phyloP scores from a whole-genome alignment of 208 protist species.

The Cochliopodium minus region DNA sequence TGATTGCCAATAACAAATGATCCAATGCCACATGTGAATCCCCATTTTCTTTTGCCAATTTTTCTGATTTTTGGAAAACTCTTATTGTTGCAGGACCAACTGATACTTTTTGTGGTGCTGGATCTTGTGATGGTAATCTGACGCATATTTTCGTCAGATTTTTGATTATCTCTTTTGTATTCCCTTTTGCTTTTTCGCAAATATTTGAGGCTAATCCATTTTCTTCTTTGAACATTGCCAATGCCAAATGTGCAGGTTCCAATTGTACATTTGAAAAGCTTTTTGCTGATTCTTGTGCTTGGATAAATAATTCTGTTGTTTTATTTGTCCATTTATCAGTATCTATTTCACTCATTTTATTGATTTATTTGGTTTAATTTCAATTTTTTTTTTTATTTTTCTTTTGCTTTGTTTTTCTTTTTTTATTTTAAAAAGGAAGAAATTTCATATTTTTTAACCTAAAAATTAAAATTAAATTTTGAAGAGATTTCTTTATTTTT shows the following conservation, averaged over 20 bases:
- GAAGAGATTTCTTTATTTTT: no score
- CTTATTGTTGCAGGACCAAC: not conserved
- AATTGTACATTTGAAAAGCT: not conserved
- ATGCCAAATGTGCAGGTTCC: conserved; percentile 7
- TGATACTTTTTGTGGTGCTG: not conserved
- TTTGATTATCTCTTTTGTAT: not conserved
- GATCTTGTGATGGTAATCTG: not conserved
- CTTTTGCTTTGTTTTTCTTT: no score
- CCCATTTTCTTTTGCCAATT: not conserved
- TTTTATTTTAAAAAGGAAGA: no score
- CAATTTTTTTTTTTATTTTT: no score
- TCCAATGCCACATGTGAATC: conserved; percentile 8
- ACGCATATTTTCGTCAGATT: not conserved
- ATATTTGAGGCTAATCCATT: not conserved
- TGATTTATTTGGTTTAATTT: not conserved
- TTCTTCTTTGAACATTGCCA: conserved; percentile 2
- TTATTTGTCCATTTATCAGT: not conserved
- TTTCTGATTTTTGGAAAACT: not conserved
- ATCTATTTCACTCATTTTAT: not conserved
- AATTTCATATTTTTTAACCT: no score
- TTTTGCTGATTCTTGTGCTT: not conserved
- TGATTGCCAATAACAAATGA: conserved; percentile 8
- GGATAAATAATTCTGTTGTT: not conserved
- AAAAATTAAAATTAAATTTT: no score
- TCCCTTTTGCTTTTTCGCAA: not conserved